phyloP scores from a whole-genome alignment of 2,329 filamentous ascomycete genomes.

The Beauveria caledonica region DNA sequence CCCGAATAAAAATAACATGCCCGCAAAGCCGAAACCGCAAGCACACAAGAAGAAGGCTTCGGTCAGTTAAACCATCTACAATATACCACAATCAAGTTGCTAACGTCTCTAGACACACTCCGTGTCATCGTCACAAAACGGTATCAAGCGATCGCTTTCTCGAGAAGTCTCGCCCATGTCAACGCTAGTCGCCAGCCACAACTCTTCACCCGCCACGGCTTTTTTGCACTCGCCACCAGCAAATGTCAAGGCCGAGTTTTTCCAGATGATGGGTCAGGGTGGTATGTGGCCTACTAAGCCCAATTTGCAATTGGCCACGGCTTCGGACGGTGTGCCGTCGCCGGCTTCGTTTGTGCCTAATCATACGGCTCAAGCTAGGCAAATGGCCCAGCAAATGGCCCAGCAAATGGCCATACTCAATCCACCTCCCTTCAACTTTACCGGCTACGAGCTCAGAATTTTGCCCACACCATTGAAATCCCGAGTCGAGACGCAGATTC shows the following conservation, averaged over 20 bases:
- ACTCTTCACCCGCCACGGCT: constrained; percentile 38
- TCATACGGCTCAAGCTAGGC: constrained; percentile 21
- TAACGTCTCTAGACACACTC: constrained; percentile 40
- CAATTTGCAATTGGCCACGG: constrained; percentile 18
- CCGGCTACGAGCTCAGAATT: constrained; percentile 44
- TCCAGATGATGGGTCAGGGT: constrained; percentile 23
- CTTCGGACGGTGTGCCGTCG: constrained; percentile 19
- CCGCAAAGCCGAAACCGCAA: constrained; percentile 17
- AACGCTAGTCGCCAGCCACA: constrained; percentile 42
- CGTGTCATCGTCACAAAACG: constrained; percentile 41
- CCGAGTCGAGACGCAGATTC: constrained; percentile 93
- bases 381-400: constrained; percentile 26
- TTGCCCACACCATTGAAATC: constrained; percentile 70
- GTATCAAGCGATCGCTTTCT: constrained; percentile 37
- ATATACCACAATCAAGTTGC: constrained; percentile 10
- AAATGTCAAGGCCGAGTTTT: constrained; percentile 31
- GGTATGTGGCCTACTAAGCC: constrained; percentile 29
- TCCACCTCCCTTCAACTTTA: constrained; percentile 22
- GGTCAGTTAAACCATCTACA: constrained; percentile 26
- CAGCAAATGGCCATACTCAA: constrained; percentile 22
- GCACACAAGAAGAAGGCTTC: constrained; percentile 34
- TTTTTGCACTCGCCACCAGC: constrained; percentile 42
- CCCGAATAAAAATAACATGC: constrained; percentile 18
- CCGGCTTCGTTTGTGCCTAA: constrained; percentile 18
- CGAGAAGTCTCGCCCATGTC: constrained; percentile 49